Percentiles rank a stretch among this genome's conserved stretches.
These are phyloP conservation scores for Aspergillus piperis DNA, from an alignment of 2,329 filamentous ascomycete species.

Conservation along the genomic window DNA sequence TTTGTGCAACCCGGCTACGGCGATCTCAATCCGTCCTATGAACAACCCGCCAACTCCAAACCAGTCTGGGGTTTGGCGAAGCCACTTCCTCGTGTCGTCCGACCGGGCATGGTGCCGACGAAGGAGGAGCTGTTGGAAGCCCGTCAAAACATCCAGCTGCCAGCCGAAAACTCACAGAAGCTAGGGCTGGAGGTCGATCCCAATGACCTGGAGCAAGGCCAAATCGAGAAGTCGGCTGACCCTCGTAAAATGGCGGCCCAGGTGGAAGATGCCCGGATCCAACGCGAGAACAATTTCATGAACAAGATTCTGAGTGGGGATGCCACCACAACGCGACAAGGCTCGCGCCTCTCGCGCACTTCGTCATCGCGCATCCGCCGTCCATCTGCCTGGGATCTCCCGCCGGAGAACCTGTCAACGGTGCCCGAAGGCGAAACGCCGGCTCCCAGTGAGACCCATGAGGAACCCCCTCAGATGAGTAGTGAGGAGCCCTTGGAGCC, in stretches of 20 bases:
- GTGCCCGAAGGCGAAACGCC: conserved; percentile 28
- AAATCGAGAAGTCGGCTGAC: conserved; percentile 40
- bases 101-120: conserved; percentile 55
- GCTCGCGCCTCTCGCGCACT: conserved; percentile 24
- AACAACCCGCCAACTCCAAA: conserved; percentile 51
- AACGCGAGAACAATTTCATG: conserved; percentile 45
- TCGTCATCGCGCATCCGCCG: conserved; percentile 27
- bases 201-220: conserved; percentile 47
- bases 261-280: conserved; percentile 45
- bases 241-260: conserved; percentile 47
- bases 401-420: conserved; percentile 24
- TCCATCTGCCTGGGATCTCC: conserved; percentile 20
- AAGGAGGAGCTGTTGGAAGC: conserved; percentile 40
- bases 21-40: conserved; percentile 57
- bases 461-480: conserved; percentile 10
- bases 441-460: conserved; percentile 9
- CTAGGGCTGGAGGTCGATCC: conserved; percentile 43
- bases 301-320: conserved; percentile 38
- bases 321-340: conserved; percentile 10
- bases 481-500: conserved; percentile 25
- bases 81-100: conserved; percentile 56
- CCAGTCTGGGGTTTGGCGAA: conserved; percentile 58
- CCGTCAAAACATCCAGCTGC: conserved; percentile 32
- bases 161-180: conserved; percentile 35
- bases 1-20: conserved; percentile 58